These are phyloP conservation scores for Ganoderma multipileum DNA, from an alignment of 1,284 basidiomycete genomes.

Conservation along the genomic window DNA sequence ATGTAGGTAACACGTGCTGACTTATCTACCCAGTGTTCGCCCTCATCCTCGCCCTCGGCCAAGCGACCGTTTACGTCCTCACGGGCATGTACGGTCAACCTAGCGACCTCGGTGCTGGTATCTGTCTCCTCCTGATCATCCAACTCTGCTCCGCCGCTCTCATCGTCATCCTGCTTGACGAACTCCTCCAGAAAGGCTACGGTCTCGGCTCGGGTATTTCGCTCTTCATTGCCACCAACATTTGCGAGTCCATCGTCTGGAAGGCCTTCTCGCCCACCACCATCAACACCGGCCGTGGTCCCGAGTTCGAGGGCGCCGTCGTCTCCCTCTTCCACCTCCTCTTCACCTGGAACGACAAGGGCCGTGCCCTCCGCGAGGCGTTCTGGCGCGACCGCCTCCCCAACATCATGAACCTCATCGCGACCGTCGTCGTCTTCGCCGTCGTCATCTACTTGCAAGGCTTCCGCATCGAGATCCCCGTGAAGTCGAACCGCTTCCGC, in stretches of 20 bases:
- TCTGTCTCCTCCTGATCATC: constrained; percentile 94
- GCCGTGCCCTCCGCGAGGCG: constrained; percentile 95
- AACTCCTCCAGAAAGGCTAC: constrained; percentile 98
- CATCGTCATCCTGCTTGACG: constrained; percentile 98
- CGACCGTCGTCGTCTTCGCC: constrained; percentile 92
- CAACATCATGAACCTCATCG: constrained; percentile 97
- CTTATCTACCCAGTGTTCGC: constrained; percentile 79
- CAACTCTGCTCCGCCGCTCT: constrained; percentile 94
- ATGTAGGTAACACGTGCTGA: not conserved
- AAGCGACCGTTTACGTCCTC: constrained; percentile 96
- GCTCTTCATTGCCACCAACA: constrained; percentile 99
- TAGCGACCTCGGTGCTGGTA: constrained; percentile 92
- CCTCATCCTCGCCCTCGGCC: constrained; percentile 94
- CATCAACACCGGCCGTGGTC: constrained; percentile 96
- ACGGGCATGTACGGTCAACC: constrained; percentile 98
- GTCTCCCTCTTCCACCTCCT: constrained; percentile 97
- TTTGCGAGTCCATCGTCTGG: constrained; percentile 99
- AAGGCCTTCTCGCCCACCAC: constrained; percentile 99
- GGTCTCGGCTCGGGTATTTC: constrained; percentile 99
- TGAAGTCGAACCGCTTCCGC: constrained; percentile 96
- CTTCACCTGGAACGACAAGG: constrained; percentile 99
- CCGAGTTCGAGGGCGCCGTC: constrained; percentile 97
- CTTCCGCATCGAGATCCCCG: constrained; percentile 98
- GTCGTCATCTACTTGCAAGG: constrained; percentile 98
- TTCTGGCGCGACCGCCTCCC: constrained; percentile 98